Percentiles rank a stretch among this genome's conserved stretches.
Conservation (phyloP, 2,329 filamentous ascomycete species). For the Penicillium carneum region DNA sequence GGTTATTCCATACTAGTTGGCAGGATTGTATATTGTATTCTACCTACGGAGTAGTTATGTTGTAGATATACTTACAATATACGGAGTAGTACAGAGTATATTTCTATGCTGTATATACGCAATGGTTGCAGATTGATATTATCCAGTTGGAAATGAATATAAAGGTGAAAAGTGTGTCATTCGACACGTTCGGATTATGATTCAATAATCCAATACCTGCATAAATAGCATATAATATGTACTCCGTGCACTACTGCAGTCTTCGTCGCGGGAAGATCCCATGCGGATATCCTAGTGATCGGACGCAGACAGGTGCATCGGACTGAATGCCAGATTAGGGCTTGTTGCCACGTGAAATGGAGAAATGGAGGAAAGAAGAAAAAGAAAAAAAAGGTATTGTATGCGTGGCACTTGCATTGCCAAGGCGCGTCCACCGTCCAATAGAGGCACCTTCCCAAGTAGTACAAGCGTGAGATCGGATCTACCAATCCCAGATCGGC, state of each 20-base stretch:
- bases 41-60: too few relatives aligned
- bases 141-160: background rate
- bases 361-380: background rate
- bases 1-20: constrained; percentile 19
- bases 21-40: background rate
- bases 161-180: background rate
- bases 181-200: background rate
- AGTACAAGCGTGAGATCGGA: constrained; percentile 20
- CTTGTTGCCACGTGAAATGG: constrained; percentile 21
- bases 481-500: constrained; percentile 20
- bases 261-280: constrained; percentile 17
- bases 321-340: constrained; percentile 40
- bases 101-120: background rate
- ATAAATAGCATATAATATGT: background rate
- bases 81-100: too few relatives aligned
- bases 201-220: background rate
- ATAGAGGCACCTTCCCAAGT: constrained; percentile 24
- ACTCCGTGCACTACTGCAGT: constrained; percentile 10
- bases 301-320: constrained; percentile 32
- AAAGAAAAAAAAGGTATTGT: background rate
- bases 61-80: background rate
- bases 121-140: background rate
- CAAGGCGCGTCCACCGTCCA: constrained; percentile 8
- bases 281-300: constrained; percentile 16
- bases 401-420: constrained; percentile 3